Base-by-base conservation (phyloP, 345 rosid species). In the Nasturtium officinale region DNA sequence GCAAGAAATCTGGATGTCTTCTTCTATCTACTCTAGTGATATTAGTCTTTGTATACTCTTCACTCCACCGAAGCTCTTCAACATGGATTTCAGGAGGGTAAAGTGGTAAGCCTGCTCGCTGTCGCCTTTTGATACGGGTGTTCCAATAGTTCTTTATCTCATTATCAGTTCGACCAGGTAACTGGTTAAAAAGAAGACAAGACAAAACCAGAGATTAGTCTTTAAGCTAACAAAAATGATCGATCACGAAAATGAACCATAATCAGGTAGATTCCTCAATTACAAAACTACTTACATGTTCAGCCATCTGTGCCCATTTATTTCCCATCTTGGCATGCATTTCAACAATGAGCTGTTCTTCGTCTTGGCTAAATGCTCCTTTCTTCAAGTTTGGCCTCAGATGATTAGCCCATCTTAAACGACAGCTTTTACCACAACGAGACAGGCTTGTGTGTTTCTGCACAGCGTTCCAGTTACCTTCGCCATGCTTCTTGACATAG, bases 101-200 rank as follows among this genome's bases (percentile, higher is more conserved):
- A 67, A 91, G 97, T 9, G 99, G 97, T 62, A 95, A 87, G 17
- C 98, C 99, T 75, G 97, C 99, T 55, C 96, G 87, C 60, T 86
- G 96, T 17, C 94, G 93, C 69, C 99, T 84, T 82, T 95, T 95
- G 71, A 91, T 87, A 66, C 97, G 82, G 15, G 99, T 95, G 82
- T 95, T 95, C 99, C 99, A 95, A 67, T 95, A 95, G 82, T 95
- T 95, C 78, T 95, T 95, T 81, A 95, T 91, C 87, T 95, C 99
- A 75, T 95, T 95, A 86, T 95, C 99, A 51, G 99, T 95, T 63
- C 98, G 97, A 37, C 98, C 99, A 56, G 97, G 99, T 78, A 95
- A 75, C 99, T 95, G 85, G 68, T 35, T 69, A 61, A 65, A 46
- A 50, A 40, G 23, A 38, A 35, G 5, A 33, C 20, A 61, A 28